phyloP scores from a whole-genome alignment of 768 basidiomycete species.

The Tremella fuciformis region DNA sequence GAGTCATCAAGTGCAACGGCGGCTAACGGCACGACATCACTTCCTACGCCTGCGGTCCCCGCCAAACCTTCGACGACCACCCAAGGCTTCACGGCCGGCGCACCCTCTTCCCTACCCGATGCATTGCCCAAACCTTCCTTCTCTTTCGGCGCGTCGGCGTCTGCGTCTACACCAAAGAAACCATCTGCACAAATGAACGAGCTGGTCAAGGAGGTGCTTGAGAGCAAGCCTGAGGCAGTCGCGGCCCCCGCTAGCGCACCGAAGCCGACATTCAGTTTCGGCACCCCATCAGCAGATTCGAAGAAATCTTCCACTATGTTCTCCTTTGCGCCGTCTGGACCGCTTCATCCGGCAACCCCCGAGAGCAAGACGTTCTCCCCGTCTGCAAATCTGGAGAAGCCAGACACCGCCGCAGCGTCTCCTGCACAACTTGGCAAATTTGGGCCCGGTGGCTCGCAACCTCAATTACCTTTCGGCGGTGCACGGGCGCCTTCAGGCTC shows the following conservation, averaged over 20 bases:
- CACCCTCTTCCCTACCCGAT: background rate
- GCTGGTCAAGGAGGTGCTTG: conserved; percentile 34
- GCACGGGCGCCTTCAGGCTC: conserved; percentile 25
- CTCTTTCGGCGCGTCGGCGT: conserved; percentile 10
- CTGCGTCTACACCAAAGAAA: conserved; percentile 25
- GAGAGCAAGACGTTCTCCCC: conserved; percentile 40
- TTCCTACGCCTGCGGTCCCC: background rate
- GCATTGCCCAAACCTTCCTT: conserved; percentile 9
- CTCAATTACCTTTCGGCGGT: conserved; percentile 41
- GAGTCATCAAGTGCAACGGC: background rate
- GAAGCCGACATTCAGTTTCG: conserved; percentile 20
- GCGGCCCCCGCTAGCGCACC: conserved; percentile 16
- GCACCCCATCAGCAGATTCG: conserved; percentile 6
- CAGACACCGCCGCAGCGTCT: conserved; percentile 15
- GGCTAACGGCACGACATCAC: background rate
- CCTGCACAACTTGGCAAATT: conserved; percentile 44
- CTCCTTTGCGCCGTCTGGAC: conserved; percentile 40
- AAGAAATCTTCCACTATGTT: conserved; percentile 21
- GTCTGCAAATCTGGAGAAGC: conserved; percentile 24
- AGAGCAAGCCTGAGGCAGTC: conserved; percentile 17
- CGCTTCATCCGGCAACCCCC: conserved; percentile 41
- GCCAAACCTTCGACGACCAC: conserved; percentile 5
- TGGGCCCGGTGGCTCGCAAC: conserved; percentile 41
- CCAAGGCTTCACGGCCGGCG: background rate
- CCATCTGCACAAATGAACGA: conserved; percentile 31